phyloP scores from a whole-genome alignment of 1,139 yeast species.

The Sugiyamaella castrensis region DNA sequence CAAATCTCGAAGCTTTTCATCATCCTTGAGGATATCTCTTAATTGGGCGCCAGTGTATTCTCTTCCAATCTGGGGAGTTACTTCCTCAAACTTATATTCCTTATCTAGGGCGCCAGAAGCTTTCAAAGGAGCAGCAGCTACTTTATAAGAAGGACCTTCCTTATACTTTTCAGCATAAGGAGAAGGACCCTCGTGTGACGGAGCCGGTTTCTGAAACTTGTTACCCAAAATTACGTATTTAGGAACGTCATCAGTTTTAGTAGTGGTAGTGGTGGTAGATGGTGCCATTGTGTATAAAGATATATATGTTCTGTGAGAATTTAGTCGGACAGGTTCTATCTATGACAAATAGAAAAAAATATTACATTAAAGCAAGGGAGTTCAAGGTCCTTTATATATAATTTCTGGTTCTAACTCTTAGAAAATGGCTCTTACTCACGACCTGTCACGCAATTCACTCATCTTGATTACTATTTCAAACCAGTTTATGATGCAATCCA shows the following conservation, averaged over 20 bases:
- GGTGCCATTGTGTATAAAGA: slow-evolving; percentile 8
- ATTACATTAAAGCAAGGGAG: too few species aligned
- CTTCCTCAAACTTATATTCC: slow-evolving; percentile 28
- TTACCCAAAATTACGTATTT: slow-evolving; percentile 11
- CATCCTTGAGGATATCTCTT: slow-evolving; percentile 49
- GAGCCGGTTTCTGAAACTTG: slow-evolving; percentile 11
- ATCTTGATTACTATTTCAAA: too few species aligned
- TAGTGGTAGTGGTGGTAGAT: slow-evolving; percentile 11
- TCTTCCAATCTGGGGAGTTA: slow-evolving; percentile 33
- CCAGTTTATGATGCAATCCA: too few species aligned
- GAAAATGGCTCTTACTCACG: too few species aligned
- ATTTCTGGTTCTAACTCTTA: too few species aligned
- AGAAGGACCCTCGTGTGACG: slow-evolving; percentile 27
- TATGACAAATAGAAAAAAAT: too few species aligned
- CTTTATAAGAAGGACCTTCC: slow-evolving; percentile 18
- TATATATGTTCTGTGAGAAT: too few species aligned
- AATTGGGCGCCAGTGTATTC: slow-evolving; percentile 37
- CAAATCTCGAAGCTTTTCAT: slow-evolving; percentile 47
- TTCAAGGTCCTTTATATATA: too few species aligned
- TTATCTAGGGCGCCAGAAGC: slow-evolving; percentile 23
- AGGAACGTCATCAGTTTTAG: slow-evolving; percentile 5
- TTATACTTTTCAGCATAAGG: slow-evolving; percentile 27
- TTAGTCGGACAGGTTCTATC: too few species aligned
- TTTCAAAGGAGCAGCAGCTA: slow-evolving; percentile 17
- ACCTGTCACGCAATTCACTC: too few species aligned